Conservation (phyloP, 2,329 filamentous ascomycete species). For the Pseudogymnoascus sp. region DNA sequence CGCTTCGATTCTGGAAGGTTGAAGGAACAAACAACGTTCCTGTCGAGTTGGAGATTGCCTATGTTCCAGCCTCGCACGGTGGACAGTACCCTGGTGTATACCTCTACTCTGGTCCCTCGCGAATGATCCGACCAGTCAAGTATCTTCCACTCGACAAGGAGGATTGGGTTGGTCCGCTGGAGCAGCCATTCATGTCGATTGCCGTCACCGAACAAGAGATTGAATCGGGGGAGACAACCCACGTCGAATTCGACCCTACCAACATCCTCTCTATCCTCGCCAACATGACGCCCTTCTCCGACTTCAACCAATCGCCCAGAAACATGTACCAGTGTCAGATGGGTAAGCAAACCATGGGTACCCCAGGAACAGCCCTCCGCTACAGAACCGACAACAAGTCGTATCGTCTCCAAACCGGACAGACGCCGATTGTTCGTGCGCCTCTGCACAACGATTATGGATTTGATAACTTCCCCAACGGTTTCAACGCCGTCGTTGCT, state of each 20-base stretch:
- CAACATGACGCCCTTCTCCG: constrained; percentile 97
- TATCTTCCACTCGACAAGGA: constrained; percentile 80
- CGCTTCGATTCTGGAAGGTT: constrained; percentile 91
- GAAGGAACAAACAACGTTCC: constrained; percentile 76
- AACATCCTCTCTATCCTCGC: constrained; percentile 96
- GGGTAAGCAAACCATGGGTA: constrained; percentile 99
- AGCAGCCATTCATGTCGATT: constrained; percentile 98
- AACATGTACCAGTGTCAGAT: constrained; percentile 99
- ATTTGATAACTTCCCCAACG: constrained; percentile 96
- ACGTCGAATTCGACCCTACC: constrained; percentile 89
- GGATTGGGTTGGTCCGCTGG: constrained; percentile 85
- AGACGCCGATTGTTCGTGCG: constrained; percentile 86
- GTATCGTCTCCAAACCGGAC: constrained; percentile 89
- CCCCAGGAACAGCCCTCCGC: constrained; percentile 73
- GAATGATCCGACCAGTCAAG: constrained; percentile 87
- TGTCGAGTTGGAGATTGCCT: constrained; percentile 80
- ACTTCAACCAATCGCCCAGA: constrained; percentile 96
- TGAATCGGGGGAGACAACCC: constrained; percentile 78
- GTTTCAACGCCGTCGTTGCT: constrained; percentile 88
- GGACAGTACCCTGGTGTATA: constrained; percentile 97
- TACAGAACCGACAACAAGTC: constrained; percentile 96
- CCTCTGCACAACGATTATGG: constrained; percentile 94
- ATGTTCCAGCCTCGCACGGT: constrained; percentile 76
- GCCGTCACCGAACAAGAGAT: constrained; percentile 85
- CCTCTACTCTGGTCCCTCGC: constrained; percentile 77